These are phyloP conservation scores for Mucor circinelloides DNA, from an alignment of 371 early-diverging fungal species.

Conservation along the genomic window DNA sequence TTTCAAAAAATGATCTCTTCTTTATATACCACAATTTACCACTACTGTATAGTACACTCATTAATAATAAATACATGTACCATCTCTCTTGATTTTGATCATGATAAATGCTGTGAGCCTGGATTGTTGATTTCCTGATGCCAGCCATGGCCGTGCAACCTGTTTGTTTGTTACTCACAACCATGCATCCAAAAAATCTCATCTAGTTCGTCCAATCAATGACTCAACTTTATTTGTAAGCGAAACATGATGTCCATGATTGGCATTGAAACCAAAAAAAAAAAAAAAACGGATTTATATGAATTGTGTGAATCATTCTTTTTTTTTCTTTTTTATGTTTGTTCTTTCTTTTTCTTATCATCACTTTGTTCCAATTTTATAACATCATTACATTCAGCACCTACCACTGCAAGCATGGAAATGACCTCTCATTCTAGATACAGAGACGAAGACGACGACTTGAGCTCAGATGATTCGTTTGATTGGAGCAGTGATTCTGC, in stretches of 20 bases:
- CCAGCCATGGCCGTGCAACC: background rate
- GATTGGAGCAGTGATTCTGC: conserved; percentile 23
- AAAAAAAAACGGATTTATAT: background rate
- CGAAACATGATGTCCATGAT: background rate
- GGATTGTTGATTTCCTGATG: no score
- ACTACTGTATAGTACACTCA: background rate
- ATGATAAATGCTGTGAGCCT: no score
- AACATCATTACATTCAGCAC: background rate
- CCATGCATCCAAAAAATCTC: background rate
- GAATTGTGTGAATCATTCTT: background rate
- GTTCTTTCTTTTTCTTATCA: background rate
- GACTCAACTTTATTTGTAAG: background rate
- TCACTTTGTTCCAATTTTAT: background rate
- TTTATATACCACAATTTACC: background rate
- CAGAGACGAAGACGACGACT: background rate
- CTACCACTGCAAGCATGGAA: background rate
- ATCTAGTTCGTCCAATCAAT: background rate
- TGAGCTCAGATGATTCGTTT: conserved; percentile 15
- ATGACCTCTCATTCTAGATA: background rate
- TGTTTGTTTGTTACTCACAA: background rate
- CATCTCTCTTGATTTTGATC: background rate
- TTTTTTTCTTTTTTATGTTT: background rate
- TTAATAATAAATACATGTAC: background rate
- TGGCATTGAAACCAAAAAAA: background rate
- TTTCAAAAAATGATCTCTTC: background rate